Percentiles rank a stretch among this genome's conserved stretches.
These are phyloP conservation scores for Chaetothyriales sp. DNA, from an alignment of 2,329 filamentous ascomycete species.

Conservation along the genomic window DNA sequence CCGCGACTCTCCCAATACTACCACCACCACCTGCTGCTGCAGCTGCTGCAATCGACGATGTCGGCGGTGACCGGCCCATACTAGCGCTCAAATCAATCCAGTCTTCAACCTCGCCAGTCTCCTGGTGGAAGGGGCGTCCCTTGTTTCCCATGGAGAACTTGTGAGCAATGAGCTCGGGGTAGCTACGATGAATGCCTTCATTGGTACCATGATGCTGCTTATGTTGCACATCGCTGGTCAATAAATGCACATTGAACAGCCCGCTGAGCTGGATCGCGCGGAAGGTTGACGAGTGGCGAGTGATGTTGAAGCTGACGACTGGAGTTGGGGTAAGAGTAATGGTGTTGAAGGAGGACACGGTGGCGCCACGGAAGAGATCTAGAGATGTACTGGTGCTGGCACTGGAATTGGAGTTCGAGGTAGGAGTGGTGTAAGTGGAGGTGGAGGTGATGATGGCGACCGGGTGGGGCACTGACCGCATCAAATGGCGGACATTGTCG, in stretches of 20 bases:
- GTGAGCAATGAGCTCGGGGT: constrained; percentile 15
- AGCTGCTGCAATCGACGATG: neutral
- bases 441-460: constrained; percentile 40
- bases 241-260: constrained; percentile 40
- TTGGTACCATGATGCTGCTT: constrained; percentile 4
- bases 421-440: constrained; percentile 21
- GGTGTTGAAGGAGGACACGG: constrained; percentile 49
- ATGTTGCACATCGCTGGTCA: constrained; percentile 19
- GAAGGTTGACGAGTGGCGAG: constrained; percentile 42
- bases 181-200: neutral
- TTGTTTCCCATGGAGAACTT: constrained; percentile 11
- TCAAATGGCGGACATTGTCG: constrained; percentile 31
- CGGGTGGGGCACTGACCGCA: constrained; percentile 43
- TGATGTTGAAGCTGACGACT: constrained; percentile 50
- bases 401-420: neutral
- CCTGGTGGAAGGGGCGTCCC: constrained; percentile 9
- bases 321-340: constrained; percentile 42
- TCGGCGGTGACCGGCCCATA: neutral
- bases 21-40: neutral
- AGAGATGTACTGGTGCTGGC: constrained; percentile 17
- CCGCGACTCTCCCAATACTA: neutral
- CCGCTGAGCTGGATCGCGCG: constrained; percentile 35
- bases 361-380: constrained; percentile 36
- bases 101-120: constrained; percentile 6
- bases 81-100: neutral